A percentile compares a stretch with the other conserved stretches of the same genome.
These are phyloP conservation scores for Diaporthe capsici DNA, from an alignment of 2,329 filamentous ascomycete species.

Conservation along the genomic window DNA sequence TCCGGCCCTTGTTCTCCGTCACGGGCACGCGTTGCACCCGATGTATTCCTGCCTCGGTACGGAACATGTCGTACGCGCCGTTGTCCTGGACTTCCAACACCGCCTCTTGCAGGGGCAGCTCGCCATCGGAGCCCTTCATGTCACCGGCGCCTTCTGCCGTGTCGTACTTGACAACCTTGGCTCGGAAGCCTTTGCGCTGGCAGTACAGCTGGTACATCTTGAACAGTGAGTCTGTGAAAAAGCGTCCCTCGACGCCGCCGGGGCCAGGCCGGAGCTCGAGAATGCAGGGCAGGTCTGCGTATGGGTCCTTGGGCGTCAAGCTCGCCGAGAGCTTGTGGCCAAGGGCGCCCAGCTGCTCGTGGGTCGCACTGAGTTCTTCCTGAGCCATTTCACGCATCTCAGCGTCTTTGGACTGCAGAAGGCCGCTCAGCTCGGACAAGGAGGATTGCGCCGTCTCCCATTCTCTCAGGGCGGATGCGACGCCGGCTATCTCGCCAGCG, in stretches of 20 bases:
- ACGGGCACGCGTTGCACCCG: conserved; percentile 93
- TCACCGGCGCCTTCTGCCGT: conserved; percentile 75
- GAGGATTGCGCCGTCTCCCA: conserved; percentile 70
- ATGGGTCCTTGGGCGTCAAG: conserved; percentile 90
- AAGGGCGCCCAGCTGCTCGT: conserved; percentile 72
- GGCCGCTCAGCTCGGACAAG: conserved; percentile 65
- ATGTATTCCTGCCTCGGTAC: conserved; percentile 94
- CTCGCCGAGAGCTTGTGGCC: conserved; percentile 79
- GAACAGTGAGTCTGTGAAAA: conserved; percentile 89
- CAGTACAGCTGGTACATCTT: conserved; percentile 92
- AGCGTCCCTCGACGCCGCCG: conserved; percentile 89
- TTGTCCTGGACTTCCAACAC: conserved; percentile 84
- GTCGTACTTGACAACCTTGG: conserved; percentile 84
- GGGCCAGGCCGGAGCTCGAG: conserved; percentile 93
- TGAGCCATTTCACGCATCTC: conserved; percentile 84
- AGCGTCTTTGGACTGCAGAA: conserved; percentile 66
- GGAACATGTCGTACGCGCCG: conserved; percentile 85
- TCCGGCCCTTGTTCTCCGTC: conserved; percentile 91
- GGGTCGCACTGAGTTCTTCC: conserved; percentile 84
- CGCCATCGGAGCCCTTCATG: conserved; percentile 67
- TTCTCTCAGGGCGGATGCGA: conserved; percentile 69
- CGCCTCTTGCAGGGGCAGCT: conserved; percentile 85
- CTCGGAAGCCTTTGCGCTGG: conserved; percentile 74
- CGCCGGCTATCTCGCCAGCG: conserved; percentile 71
- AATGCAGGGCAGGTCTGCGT: conserved; percentile 89